A percentile compares a stretch with the other conserved stretches of the same genome.
Conservation (phyloP, 1,284 basidiomycete genomes). For the Cutaneotrichosporon sp. region DNA sequence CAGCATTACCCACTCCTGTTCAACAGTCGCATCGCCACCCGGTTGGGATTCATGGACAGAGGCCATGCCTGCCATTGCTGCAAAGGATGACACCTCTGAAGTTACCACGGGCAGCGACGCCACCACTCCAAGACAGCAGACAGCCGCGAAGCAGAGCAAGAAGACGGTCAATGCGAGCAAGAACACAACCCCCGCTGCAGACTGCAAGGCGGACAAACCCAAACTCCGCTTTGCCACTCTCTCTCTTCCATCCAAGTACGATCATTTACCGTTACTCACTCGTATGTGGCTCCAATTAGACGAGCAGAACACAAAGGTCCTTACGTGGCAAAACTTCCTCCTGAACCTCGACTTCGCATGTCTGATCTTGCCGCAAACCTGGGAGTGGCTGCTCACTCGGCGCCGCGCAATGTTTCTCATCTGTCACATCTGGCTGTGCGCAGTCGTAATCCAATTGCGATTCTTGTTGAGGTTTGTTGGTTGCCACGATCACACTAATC, state of each 20-base stretch:
- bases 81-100: no score
- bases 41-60: no score
- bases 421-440: not conserved
- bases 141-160: not conserved
- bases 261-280: conserved; percentile 79
- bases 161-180: not conserved
- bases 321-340: not conserved
- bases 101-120: not conserved
- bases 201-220: not conserved
- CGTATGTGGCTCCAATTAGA: conserved; percentile 51
- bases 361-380: not conserved
- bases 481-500: no score
- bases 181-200: not conserved
- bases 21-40: no score
- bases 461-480: no score
- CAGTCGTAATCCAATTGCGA: not conserved
- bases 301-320: not conserved
- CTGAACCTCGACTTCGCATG: not conserved
- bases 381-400: not conserved
- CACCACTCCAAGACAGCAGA: not conserved
- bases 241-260: conserved; percentile 40
- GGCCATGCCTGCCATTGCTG: no score
- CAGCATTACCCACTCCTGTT: no score
- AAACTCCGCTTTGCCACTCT: not conserved
- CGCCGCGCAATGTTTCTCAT: not conserved